Evolutionary conservation across 228 moss, liverwort and hornwort species (phyloP).

Genomic region (Sphagnum fallax): DNA sequence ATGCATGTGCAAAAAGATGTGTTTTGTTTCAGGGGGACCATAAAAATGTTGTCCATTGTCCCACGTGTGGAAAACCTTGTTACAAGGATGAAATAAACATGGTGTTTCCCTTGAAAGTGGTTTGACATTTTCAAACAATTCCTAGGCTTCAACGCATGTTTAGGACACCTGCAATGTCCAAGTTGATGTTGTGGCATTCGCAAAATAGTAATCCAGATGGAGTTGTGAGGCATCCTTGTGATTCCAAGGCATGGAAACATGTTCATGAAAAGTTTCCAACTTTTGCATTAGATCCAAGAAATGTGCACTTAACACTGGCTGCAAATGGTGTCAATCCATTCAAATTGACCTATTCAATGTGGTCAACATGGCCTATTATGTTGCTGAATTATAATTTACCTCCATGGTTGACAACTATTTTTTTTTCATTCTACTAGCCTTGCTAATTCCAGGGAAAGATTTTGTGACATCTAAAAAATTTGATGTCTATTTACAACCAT

Average conservation of each 20-base stretch:
- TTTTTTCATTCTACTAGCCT: neutral
- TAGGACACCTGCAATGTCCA: too few relatives aligned
- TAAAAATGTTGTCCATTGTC: too few relatives aligned
- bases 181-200: neutral
- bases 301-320: neutral
- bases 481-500: neutral
- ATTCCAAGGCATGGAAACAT: neutral
- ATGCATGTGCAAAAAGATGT: too few relatives aligned
- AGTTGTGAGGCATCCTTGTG: neutral
- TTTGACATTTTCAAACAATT: too few relatives aligned
- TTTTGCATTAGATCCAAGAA: neutral
- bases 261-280: neutral
- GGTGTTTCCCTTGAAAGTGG: too few relatives aligned
- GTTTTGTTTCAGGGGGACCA: too few relatives aligned
- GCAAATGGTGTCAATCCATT: constrained; percentile 1
- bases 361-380: constrained; percentile 1
- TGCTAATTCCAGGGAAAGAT: constrained; percentile 2
- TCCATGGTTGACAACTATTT: neutral
- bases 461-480: neutral
- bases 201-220: neutral
- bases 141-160: too few relatives aligned
- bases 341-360: neutral
- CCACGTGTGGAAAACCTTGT: too few relatives aligned
- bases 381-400: constrained; percentile 10
- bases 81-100: too few relatives aligned